Evolutionary conservation across 306 rosid species (phyloP).

Genomic region (Quercus bicolor): DNA sequence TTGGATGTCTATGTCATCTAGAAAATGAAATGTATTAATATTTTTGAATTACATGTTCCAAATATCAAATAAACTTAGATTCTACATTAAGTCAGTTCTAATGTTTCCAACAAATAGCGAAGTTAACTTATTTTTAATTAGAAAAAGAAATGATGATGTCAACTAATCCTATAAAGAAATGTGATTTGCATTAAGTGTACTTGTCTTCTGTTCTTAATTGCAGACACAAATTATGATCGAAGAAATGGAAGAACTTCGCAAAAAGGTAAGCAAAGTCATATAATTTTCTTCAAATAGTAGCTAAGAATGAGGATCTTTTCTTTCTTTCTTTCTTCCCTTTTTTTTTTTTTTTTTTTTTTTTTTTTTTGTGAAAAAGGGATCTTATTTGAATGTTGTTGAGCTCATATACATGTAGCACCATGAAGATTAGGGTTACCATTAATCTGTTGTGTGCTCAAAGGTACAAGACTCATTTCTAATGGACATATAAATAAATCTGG

Average conservation of each 20-base stretch:
- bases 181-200: background rate
- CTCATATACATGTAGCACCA: background rate
- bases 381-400: background rate
- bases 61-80: too few relatives aligned
- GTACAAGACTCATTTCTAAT: background rate
- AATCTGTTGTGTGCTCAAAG: background rate
- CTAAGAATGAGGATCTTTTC: background rate
- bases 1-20: too few relatives aligned
- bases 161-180: background rate
- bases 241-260: conserved; percentile 79
- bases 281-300: background rate
- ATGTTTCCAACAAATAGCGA: too few relatives aligned
- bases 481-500: background rate
- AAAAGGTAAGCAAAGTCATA: conserved; percentile 39
- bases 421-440: background rate
- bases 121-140: too few relatives aligned
- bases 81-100: too few relatives aligned
- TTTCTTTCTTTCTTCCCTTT: too few relatives aligned
- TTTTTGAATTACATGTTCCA: too few relatives aligned
- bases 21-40: too few relatives aligned
- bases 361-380: too few relatives aligned
- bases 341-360: too few relatives aligned
- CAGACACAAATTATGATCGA: conserved; percentile 81
- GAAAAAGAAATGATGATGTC: background rate
- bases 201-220: conserved; percentile 3